Percentiles rank a stretch among this genome's conserved stretches.
Conservation (phyloP, 495 filamentous ascomycete species). For the Aspergillus haitiensis region DNA sequence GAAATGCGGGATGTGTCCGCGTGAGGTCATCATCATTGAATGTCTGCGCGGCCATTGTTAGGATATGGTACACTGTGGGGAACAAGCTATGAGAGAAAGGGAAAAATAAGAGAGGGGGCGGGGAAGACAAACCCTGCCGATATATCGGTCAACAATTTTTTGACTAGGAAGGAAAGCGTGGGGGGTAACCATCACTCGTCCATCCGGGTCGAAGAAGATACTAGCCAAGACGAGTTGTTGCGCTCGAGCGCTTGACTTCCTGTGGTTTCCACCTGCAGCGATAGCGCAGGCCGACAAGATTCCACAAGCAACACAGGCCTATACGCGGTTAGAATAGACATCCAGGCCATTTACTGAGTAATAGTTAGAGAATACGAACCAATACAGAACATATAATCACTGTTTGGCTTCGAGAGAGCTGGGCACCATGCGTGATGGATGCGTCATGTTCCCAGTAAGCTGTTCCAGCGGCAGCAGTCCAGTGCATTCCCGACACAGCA, state of each 20-base stretch:
- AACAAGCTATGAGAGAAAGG: too few relatives aligned
- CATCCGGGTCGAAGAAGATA: conserved; percentile 72
- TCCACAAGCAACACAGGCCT: conserved; percentile 61
- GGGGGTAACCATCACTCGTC: conserved; percentile 73
- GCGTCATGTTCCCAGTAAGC: conserved; percentile 52
- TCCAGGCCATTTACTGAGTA: neutral
- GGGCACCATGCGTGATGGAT: conserved; percentile 28
- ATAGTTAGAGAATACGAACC: conserved; percentile 41
- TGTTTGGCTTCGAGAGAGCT: conserved; percentile 55
- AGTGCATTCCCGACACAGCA: conserved; percentile 86
- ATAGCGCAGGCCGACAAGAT: conserved; percentile 58
- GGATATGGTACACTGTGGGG: neutral
- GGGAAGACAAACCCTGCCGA: conserved; percentile 56
- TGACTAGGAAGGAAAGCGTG: conserved; percentile 78
- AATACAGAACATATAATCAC: conserved; percentile 66
- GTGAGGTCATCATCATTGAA: conserved; percentile 73
- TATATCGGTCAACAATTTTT: conserved; percentile 76
- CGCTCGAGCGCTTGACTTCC: conserved; percentile 61
- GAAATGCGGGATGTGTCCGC: conserved; percentile 75
- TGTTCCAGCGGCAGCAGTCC: conserved; percentile 75
- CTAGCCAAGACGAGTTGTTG: conserved; percentile 77
- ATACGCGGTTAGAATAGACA: conserved; percentile 20
- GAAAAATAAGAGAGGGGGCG: too few relatives aligned
- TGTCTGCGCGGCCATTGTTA: conserved; percentile 38
- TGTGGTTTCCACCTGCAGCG: conserved; percentile 54